Conservation (phyloP, 768 basidiomycete species). For the Agaricus subrufescens region DNA sequence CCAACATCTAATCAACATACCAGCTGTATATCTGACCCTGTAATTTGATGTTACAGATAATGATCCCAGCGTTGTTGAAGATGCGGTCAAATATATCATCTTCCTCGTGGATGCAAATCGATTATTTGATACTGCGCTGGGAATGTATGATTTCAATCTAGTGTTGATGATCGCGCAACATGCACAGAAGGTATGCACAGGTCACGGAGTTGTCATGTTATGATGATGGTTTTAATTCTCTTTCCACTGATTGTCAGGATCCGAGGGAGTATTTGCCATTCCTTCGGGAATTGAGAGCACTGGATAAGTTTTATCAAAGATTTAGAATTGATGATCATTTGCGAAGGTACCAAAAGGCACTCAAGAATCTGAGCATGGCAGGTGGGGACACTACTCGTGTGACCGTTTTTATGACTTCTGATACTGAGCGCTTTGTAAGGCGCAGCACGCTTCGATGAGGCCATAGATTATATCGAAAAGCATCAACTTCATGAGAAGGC, state of each 20-base stretch:
- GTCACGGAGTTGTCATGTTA: background rate
- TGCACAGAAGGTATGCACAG: constrained; percentile 75
- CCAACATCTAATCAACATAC: background rate
- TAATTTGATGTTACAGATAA: constrained; percentile 27
- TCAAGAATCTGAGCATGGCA: constrained; percentile 68
- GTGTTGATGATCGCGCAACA: constrained; percentile 96
- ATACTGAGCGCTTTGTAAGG: constrained; percentile 35
- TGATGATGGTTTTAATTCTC: background rate
- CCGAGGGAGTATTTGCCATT: constrained; percentile 98
- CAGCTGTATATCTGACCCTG: background rate
- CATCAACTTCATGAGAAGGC: constrained; percentile 75
- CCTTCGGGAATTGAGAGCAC: constrained; percentile 78
- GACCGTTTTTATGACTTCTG: background rate
- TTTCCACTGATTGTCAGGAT: constrained; percentile 50
- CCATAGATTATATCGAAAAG: constrained; percentile 70
- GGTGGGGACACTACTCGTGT: constrained; percentile 34
- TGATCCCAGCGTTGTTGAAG: constrained; percentile 79
- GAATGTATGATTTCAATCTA: constrained; percentile 98
- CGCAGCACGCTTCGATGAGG: constrained; percentile 69
- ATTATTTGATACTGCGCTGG: constrained; percentile 91
- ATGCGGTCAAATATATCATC: constrained; percentile 97
- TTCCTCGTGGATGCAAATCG: constrained; percentile 92
- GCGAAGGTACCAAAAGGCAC: constrained; percentile 66
- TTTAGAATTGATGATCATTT: constrained; percentile 94
- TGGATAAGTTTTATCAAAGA: constrained; percentile 78